Evolutionary conservation across 148 eudicot species (phyloP).

Genomic region (Nepenthes gracilis): DNA sequence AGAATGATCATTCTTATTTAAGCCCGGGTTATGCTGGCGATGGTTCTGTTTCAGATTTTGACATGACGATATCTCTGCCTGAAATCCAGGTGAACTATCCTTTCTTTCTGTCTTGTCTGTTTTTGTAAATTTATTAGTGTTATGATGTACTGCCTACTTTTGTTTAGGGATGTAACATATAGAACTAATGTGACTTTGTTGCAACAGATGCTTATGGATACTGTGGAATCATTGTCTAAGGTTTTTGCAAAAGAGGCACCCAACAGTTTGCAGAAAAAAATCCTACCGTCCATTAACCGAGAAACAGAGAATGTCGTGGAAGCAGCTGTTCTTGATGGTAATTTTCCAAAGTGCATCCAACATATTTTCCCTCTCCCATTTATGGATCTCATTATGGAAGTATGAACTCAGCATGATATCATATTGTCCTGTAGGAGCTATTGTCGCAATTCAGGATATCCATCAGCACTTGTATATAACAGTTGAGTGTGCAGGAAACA

Average conservation of each 20-base stretch:
- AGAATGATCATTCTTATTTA: slow-evolving; percentile 15
- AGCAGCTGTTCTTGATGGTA: slow-evolving; percentile 72
- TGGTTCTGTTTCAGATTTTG: slow-evolving; percentile 65
- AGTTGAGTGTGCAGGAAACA: slow-evolving; percentile 46
- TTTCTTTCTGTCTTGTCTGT: not conserved
- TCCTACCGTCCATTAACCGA: slow-evolving; percentile 20
- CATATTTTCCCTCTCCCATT: slow-evolving; percentile 8
- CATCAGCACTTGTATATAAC: slow-evolving; percentile 79
- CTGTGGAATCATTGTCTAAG: slow-evolving; percentile 49
- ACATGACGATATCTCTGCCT: slow-evolving; percentile 58
- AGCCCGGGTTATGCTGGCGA: slow-evolving; percentile 60
- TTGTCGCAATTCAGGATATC: slow-evolving; percentile 87
- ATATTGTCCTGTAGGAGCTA: slow-evolving; percentile 41
- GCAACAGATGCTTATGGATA: slow-evolving; percentile 53
- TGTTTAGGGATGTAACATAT: slow-evolving; percentile 3
- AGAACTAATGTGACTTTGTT: slow-evolving; percentile 13
- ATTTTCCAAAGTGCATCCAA: slow-evolving; percentile 4
- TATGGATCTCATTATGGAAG: not conserved
- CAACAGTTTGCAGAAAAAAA: slow-evolving; percentile 20
- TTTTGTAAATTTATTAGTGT: not conserved
- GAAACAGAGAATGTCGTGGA: slow-evolving; percentile 37
- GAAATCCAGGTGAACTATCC: slow-evolving; percentile 55
- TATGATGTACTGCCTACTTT: slow-evolving; percentile 2
- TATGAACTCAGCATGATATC: slow-evolving; percentile 8
- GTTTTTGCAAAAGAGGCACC: slow-evolving; percentile 25